Conservation (phyloP, 768 basidiomycete species). For the Mycena haematopus region DNA sequence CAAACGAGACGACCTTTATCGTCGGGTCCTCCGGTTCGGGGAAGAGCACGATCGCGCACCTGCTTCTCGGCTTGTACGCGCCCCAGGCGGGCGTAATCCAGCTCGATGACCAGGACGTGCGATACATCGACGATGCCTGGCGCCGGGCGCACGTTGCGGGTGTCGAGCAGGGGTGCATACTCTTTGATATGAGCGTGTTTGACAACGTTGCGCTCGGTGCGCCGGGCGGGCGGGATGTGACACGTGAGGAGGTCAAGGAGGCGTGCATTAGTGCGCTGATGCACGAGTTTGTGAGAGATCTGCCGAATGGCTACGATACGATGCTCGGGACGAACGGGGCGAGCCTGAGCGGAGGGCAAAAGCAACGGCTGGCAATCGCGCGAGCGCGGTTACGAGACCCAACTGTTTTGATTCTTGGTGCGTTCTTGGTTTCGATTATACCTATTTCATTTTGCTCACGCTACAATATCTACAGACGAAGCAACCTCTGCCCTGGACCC, state of each 20-base stretch:
- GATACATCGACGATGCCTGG: constrained; percentile 66
- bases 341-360: constrained; percentile 76
- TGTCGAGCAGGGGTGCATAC: constrained; percentile 70
- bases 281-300: constrained; percentile 70
- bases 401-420: constrained; percentile 77
- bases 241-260: constrained; percentile 66
- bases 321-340: constrained; percentile 67
- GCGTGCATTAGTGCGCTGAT: constrained; percentile 76
- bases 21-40: constrained; percentile 82
- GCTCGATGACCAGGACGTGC: constrained; percentile 72
- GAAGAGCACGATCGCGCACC: constrained; percentile 77
- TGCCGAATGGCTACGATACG: constrained; percentile 81
- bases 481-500: constrained; percentile 72
- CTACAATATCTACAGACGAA: constrained; percentile 47
- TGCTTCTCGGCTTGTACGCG: constrained; percentile 70
- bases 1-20: constrained; percentile 77
- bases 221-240: constrained; percentile 55
- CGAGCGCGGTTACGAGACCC: constrained; percentile 76
- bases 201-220: constrained; percentile 82
- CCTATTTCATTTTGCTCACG: background rate
- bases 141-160: constrained; percentile 64
- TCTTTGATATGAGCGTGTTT: constrained; percentile 76
- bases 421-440: constrained; percentile 35
- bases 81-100: constrained; percentile 61
- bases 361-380: constrained; percentile 78